Evolutionary conservation across 1,284 basidiomycete genomes (phyloP), one percentile per base, ranked within the genome.

Genomic region (Ceratobasidium sp.): DNA sequence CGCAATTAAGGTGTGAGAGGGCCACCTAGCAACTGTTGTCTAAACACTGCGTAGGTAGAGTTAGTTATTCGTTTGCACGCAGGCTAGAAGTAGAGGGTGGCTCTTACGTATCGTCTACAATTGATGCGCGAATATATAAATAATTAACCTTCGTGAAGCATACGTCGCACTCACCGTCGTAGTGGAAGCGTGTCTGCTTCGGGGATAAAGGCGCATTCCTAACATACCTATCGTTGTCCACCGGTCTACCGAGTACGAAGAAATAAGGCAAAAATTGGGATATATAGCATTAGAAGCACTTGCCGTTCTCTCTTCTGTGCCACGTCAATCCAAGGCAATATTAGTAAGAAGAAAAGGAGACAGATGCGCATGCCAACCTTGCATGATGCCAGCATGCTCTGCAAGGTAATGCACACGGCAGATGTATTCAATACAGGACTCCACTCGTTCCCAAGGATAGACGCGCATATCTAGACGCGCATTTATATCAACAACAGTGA

Each of bases 311-410:
- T 93, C 82, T 87, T 90, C 91, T 93, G 79, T 19, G 76, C 7
- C 53, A 56, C 22, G 41, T 48, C 41, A 56, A 67, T 3, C 11
- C 45, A 76, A 51, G 0, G 60, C 11, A 41, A 41, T 41, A 50
- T 60, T 41, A 73, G 45, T n/a, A 22, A 51, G 24, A 57, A 31
- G 64, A 77, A 76, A 78, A 59, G 47, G 41, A 72, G 19, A 66
- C 17, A 24, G 47, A 56, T 44, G n/a, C 24, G 29, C 19, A 29
- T 53, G 79, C 82, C 67, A 76, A 92, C 93, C 89, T 92, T 93
- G 87, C 91, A 93, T 14, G 93, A 94, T 24, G 92, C 93, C 74
- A 95, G 86, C 93, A 95, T 95, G 79, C 93, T 94, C 84, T 95
- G 93, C 60, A 95, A 82, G 8, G 93, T 94, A 51, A 94, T 88